A percentile compares a stretch with the other conserved stretches of the same genome.
These are phyloP conservation scores for Annulohypoxylon maeteangense DNA, from an alignment of 495 filamentous ascomycete species.

Conservation along the genomic window DNA sequence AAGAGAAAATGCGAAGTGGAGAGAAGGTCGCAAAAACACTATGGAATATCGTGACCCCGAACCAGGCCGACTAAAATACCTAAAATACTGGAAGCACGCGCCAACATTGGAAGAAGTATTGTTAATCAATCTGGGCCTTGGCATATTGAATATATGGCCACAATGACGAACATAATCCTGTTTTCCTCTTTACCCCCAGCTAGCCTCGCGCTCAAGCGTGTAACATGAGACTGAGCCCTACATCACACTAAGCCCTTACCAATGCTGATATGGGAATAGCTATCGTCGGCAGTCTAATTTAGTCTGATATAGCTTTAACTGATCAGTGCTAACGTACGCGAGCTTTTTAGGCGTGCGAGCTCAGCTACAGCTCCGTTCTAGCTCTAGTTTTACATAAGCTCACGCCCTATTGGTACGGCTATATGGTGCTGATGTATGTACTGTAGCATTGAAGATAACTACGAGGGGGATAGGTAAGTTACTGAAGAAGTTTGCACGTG, in stretches of 20 bases:
- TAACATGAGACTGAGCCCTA: not conserved
- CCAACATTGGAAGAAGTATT: not conserved
- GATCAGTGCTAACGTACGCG: not conserved
- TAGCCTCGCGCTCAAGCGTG: not conserved
- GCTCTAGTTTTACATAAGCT: not conserved
- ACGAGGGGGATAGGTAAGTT: too few relatives aligned
- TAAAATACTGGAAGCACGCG: not conserved
- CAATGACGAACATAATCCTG: not conserved
- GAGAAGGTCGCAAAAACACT: conserved; percentile 7
- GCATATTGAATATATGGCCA: not conserved
- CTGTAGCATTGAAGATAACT: not conserved
- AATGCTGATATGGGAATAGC: conserved; percentile 13
- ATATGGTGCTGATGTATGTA: not conserved
- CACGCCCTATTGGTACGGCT: not conserved
- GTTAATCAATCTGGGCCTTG: conserved; percentile 2
- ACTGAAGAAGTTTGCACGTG: too few relatives aligned
- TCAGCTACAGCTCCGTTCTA: not conserved
- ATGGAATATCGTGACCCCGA: conserved; percentile 35
- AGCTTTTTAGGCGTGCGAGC: not conserved
- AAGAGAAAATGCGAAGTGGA: conserved; percentile 15
- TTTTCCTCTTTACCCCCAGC: not conserved
- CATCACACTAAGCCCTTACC: conserved; percentile 8
- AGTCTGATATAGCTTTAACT: not conserved
- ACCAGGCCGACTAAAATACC: not conserved
- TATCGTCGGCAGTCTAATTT: conserved; percentile 11